Evolutionary conservation across 176 grass and related monocot species (phyloP), one percentile per base, ranked within the genome.

Genomic region (Avena sativa): DNA sequence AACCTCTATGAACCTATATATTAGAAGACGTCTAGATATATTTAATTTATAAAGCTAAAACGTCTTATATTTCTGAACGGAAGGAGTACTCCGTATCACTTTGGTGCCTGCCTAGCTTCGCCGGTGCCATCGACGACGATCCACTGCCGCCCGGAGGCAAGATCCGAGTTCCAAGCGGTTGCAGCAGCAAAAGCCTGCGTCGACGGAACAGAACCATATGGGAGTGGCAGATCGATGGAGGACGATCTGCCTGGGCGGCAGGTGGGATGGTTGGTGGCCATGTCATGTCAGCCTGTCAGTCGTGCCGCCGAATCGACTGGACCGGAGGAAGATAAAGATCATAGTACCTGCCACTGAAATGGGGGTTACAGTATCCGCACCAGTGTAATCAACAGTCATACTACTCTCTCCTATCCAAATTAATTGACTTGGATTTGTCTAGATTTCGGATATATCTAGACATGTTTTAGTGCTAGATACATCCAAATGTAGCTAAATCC

Each of bases 221-320:
- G 30, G 76, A 43, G 40, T 61, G 83, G 65, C 36, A 71, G 66
- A 76, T 78, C 75, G 78, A 0, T 28, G 50, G 63, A 77, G 74
- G 84, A 87, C 89, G 74, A 90, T 84, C 89, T 84, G 85, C 80
- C 85, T 40, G 75, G 89, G 25, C 68, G 17, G 73, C 77, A 78
- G 50, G 81, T 64, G 56, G 72, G 52, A 14, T 3, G 56, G 67
- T 25, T 64, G 89, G 80, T 63, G 62, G 48, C 76, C 76, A 11
- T 34, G 74, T 72, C 79, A 78, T 63, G 52, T 72, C 72, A 76
- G 1, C 48, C 25, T 21, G 71, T 26, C 61, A 78, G 62, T 2
- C 16, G 23, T 38, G 3, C 60, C 57, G 1, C 20, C 5, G 21
- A 55, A 28, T 23, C 3, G 32, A 20, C 55, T 43, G 14, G n/a